Base-by-base conservation (phyloP, 2,329 filamentous ascomycete genomes). In the Penicillium sp. region DNA sequence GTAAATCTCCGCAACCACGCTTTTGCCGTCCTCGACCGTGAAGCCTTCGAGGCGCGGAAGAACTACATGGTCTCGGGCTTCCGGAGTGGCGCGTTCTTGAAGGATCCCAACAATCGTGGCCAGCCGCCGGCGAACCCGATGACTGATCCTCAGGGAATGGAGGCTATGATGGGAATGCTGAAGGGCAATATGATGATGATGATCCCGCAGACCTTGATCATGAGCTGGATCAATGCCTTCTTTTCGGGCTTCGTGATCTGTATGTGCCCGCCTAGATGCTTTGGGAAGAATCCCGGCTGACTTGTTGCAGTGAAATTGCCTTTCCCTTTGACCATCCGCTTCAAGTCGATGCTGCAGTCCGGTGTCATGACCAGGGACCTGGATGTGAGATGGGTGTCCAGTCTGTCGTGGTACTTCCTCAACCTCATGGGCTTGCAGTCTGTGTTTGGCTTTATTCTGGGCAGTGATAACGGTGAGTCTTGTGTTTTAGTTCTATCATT, bases 131-230 rank as follows among this genome's bases (percentile, higher is more conserved):
- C 90, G 33, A 99, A 97, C 74, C 94, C 94, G 4, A 91, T 99
- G 84, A 89, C 88, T 10, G 94, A 99, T 71, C 95, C 95, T 20
- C 88, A 88, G 43, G 90, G 90, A 52, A 99, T 99, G 94, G 95
- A 99, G 69, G 92, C 92, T 62, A 99, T 99, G 94, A 99, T 99
- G 94, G 92, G 94, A 62, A 96, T 96, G 90, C 95, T 99, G 90
- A 99, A 99, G 83, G 92, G 92, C 51, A 96, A 99, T 70, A 96
- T 99, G 89, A 92, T 94, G 59, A 99, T 97, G 94, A 97, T 99
- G 79, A 90, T 99, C 52, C 94, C 94, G 44, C 96, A 99, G 74
- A 97, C 92, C 5, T 76, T 99, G 69, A 99, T 99, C 63, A 99
- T 99, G 94, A 94, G 92, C 61, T 99, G 94, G 94, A 97, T 99